These are phyloP conservation scores for Neopestalotiopsis sp. DNA, from an alignment of 2,329 filamentous ascomycete species.

Conservation along the genomic window DNA sequence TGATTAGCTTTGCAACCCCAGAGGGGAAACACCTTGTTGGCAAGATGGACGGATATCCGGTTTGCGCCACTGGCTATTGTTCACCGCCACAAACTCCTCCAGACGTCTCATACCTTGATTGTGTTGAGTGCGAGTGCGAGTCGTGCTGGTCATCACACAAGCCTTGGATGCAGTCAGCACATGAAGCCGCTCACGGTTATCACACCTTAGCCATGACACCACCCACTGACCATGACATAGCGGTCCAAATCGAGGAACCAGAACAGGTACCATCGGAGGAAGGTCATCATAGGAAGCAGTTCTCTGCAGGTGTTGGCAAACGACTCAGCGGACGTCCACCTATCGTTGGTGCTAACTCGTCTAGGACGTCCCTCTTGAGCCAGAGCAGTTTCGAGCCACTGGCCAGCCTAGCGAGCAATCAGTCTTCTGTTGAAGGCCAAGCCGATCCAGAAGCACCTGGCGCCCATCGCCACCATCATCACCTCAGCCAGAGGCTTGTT, in stretches of 20 bases:
- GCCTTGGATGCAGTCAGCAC: neutral
- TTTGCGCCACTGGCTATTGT: neutral
- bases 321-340: conserved; percentile 50
- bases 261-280: conserved; percentile 42
- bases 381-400: conserved; percentile 41
- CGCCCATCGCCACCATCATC: conserved; percentile 38
- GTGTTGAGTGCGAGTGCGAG: neutral
- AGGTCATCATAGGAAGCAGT: conserved; percentile 46
- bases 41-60: conserved; percentile 1
- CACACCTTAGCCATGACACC: neutral
- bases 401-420: conserved; percentile 27
- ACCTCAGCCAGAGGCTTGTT: conserved; percentile 61
- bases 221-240: conserved; percentile 34
- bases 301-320: conserved; percentile 47
- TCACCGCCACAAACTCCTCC: neutral
- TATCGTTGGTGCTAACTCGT: conserved; percentile 41
- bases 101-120: neutral
- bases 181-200: neutral
- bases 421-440: conserved; percentile 31
- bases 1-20: neutral
- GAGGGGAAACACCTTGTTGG: neutral
- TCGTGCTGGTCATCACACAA: neutral
- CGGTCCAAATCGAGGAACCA: conserved; percentile 65
- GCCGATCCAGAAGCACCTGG: conserved; percentile 35
- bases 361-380: conserved; percentile 49